Evolutionary conservation across 1,284 basidiomycete species (phyloP), one percentile per base, ranked within the genome.

Genomic region (Boletus semigastroideus): DNA sequence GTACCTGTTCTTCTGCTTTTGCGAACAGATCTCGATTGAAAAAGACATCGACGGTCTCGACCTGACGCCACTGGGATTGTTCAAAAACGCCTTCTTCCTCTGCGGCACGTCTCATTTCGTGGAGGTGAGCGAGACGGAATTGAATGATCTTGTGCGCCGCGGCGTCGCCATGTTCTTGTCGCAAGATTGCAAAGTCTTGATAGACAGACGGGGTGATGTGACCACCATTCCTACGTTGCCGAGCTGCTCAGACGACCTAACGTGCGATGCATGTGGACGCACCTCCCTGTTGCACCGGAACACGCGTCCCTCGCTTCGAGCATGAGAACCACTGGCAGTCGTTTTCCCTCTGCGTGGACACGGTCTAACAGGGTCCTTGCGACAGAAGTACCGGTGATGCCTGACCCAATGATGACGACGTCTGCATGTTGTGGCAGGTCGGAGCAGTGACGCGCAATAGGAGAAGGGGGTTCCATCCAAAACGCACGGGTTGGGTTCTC

Each of bases 241-340:
- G n/a, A 30, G 14, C 7, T 14, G 8, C 19, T 46, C 2, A 13
- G 42, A 31, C 16, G 40, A 31, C 19, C 4, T 16, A 19, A 25
- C 12, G 34, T 22, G 8, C 16, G 9, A 3, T 11, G 7, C 20
- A 16, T 16, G 9, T 36, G 14, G 19, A 65, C 72, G 37, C 48
- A 84, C 85, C 85, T 76, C 39, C 78, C 86, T 1, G 85, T 87
- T 13, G 86, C 87, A 6, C 86, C 87, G 0, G 83, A 85, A 58
- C 87, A 88, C 1, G 75, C 74, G 9, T 83, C 83, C 53, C 86
- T 72, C 7, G 86, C 87, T 52, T 89, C 86, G 13, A 89, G 73
- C 77, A 88, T 83, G 10, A 85, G 74, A 1, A 87, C 63, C 30
- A 70, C 68, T 3, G 78, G 61, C 5, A 28, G 22, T 11, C 58